These are phyloP conservation scores for Scedosporium boydii DNA, from an alignment of 2,329 filamentous ascomycete species.

Conservation along the genomic window DNA sequence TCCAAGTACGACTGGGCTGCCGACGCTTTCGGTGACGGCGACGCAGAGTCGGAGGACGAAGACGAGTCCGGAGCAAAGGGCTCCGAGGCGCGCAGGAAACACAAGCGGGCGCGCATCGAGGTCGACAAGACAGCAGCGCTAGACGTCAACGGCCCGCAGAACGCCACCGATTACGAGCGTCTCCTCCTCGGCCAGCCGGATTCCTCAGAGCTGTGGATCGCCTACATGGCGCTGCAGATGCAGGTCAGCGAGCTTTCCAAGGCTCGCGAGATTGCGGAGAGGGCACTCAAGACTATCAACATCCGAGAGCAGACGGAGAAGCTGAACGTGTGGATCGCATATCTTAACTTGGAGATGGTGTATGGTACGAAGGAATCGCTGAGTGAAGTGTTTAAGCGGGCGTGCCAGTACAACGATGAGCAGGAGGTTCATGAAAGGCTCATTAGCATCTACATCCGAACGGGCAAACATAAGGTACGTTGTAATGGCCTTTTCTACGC, in stretches of 20 bases:
- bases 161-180: slow-evolving; percentile 85
- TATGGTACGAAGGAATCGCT: slow-evolving; percentile 78
- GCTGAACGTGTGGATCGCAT: slow-evolving; percentile 88
- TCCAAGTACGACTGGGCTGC: slow-evolving; percentile 81
- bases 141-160: slow-evolving; percentile 79
- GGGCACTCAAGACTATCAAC: slow-evolving; percentile 83
- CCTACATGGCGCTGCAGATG: slow-evolving; percentile 98
- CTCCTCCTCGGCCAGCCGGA: slow-evolving; percentile 86
- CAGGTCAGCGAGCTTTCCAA: slow-evolving; percentile 82
- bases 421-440: slow-evolving; percentile 84
- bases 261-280: slow-evolving; percentile 80
- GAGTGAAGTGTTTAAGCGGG: slow-evolving; percentile 80
- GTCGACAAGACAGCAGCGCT: slow-evolving; percentile 89
- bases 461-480: slow-evolving; percentile 71
- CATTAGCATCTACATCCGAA: slow-evolving; percentile 90
- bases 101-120: slow-evolving; percentile 62
- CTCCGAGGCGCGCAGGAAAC: slow-evolving; percentile 60
- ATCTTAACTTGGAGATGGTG: slow-evolving; percentile 87
- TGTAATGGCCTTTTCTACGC: background rate
- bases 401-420: slow-evolving; percentile 87
- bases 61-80: slow-evolving; percentile 30
- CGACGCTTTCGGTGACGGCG: slow-evolving; percentile 53
- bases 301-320: slow-evolving; percentile 88
- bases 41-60: slow-evolving; percentile 35
- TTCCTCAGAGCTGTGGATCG: slow-evolving; percentile 87